Conservation (phyloP, 768 basidiomycete species). For the Phylloporus sp. region DNA sequence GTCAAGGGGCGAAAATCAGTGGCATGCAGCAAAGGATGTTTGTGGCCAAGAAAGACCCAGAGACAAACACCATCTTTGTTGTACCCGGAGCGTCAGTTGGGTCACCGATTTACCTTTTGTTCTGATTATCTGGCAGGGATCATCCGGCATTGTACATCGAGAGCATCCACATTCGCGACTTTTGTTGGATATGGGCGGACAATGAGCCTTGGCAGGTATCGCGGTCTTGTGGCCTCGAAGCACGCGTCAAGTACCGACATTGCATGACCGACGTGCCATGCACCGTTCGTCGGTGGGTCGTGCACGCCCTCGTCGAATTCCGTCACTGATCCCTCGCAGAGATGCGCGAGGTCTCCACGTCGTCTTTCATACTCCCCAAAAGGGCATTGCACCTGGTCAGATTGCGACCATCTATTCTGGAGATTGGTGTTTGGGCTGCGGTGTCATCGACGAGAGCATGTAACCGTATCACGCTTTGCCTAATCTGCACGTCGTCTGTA, state of each 20-base stretch:
- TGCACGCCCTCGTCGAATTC: background rate
- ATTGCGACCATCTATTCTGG: constrained; percentile 68
- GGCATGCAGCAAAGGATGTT: constrained; percentile 63
- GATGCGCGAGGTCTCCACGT: constrained; percentile 34
- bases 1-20: constrained; percentile 65
- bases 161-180: constrained; percentile 41
- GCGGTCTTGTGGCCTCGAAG: constrained; percentile 40
- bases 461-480: no score
- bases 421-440: constrained; percentile 82
- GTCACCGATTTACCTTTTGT: background rate
- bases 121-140: constrained; percentile 36
- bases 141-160: constrained; percentile 52
- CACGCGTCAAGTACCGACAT: constrained; percentile 63
- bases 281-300: constrained; percentile 44
- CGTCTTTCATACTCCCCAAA: constrained; percentile 52
- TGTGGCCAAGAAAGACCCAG: constrained; percentile 65
- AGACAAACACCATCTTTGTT: constrained; percentile 64
- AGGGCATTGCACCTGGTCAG: constrained; percentile 76
- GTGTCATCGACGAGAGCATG: constrained; percentile 46
- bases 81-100: constrained; percentile 63
- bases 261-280: constrained; percentile 55
- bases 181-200: constrained; percentile 76
- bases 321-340: constrained; percentile 14
- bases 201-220: constrained; percentile 45
- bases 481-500: background rate